Base-by-base conservation (phyloP, 2,329 filamentous ascomycete genomes). In the Esteya vermicola region DNA sequence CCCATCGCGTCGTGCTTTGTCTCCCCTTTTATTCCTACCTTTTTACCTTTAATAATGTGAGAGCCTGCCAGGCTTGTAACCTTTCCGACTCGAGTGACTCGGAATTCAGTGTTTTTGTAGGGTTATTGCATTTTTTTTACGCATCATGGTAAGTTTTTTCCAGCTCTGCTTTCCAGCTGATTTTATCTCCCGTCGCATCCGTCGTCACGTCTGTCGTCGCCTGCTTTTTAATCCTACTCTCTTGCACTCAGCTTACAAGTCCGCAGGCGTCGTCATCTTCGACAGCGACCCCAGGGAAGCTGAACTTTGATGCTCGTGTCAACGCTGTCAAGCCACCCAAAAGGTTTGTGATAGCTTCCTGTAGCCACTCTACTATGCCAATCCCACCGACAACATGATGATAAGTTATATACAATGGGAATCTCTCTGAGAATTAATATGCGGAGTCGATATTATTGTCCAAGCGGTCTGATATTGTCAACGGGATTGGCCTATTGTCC, bases 361-460 rank as follows among this genome's bases (percentile, higher is more conserved):
- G 23, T 28, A 8, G 7, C 16, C 4, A 20, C 6, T 9, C 13
- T 14, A 18, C 35, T 21, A 9, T 20, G 36, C 41, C 19, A 30
- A 20, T 19, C 14, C 23, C 31, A 34, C 54, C 51, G 58, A 54
- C 52, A 54, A 65, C 52, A 67, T 76, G 69, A 93, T 93, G 88
- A 93, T 84, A 68, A 71, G 64, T 65, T 65, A 71, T 78, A 79
- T 84, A n/a, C n/a, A 93, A 94, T 98, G 91, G 91, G 91, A 98
- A 98, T 98, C 91, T 98, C 93, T 98, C 91, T 82, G 85, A 96
- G 84, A 72, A 71, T 75, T 67, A 64, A 59, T 63, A 72, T 98
- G 91, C 84, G 81, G 91, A 98, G 78, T 85, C 78, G 32, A 65
- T 70, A 79, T 84, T 76, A 81, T 82, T 33, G 77, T 76, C 64